phyloP scores from a whole-genome alignment of 2,329 filamentous ascomycete species.

The Trichoderma simmonsii region DNA sequence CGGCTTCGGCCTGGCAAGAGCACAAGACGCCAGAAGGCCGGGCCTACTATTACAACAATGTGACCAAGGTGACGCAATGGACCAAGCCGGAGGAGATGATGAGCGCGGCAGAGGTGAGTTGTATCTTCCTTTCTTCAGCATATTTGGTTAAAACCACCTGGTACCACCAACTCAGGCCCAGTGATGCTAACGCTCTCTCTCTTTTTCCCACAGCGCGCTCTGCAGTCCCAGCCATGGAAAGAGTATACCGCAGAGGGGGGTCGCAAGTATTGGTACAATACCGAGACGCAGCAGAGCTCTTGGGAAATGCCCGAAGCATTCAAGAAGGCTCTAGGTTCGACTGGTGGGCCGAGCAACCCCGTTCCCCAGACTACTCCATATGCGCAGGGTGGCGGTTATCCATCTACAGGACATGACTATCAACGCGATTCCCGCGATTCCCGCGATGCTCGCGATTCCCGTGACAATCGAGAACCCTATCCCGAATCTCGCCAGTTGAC shows the following conservation, averaged over 20 bases:
- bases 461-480: slow-evolving; percentile 33
- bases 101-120: slow-evolving; percentile 70
- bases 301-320: slow-evolving; percentile 92
- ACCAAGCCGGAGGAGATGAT: slow-evolving; percentile 88
- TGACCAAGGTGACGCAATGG: slow-evolving; percentile 90
- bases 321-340: slow-evolving; percentile 67
- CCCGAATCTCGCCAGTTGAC: slow-evolving; percentile 58
- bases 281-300: slow-evolving; percentile 83
- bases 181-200: background rate
- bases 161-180: background rate
- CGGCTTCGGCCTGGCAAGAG: slow-evolving; percentile 70
- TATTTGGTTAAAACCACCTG: background rate
- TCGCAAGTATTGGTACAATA: slow-evolving; percentile 93
- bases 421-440: slow-evolving; percentile 31
- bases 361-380: slow-evolving; percentile 41
- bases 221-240: slow-evolving; percentile 84
- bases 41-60: slow-evolving; percentile 85
- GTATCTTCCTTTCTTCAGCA: background rate
- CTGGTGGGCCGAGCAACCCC: slow-evolving; percentile 43
- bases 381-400: slow-evolving; percentile 40
- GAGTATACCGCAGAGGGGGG: slow-evolving; percentile 86
- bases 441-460: slow-evolving; percentile 25
- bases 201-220: slow-evolving; percentile 59
- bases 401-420: slow-evolving; percentile 36
- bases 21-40: slow-evolving; percentile 77